A percentile compares a stretch with the other conserved stretches of the same genome.
phyloP scores from a whole-genome alignment of 2,329 filamentous ascomycete genomes.

The Emmonsiellopsis sp. region DNA sequence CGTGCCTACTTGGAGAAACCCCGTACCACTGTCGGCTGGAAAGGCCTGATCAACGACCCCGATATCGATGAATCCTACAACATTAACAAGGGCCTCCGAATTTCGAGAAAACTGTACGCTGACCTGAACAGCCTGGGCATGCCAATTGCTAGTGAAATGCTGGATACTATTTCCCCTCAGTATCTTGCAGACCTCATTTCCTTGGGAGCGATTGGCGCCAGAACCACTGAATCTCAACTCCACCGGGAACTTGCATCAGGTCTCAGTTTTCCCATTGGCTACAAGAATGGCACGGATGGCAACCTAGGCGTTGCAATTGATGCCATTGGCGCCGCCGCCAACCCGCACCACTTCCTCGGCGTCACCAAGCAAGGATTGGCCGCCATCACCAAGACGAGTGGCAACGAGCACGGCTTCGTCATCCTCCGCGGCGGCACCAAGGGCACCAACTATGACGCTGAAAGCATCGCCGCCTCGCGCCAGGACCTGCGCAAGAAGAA shows the following conservation, averaged over 20 bases:
- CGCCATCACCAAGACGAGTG: slow-evolving; percentile 83
- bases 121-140: slow-evolving; percentile 80
- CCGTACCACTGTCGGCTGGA: slow-evolving; percentile 96
- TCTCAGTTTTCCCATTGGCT: slow-evolving; percentile 93
- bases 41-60: slow-evolving; percentile 97
- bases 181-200: slow-evolving; percentile 95
- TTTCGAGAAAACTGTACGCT: slow-evolving; percentile 87
- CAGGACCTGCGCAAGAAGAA: slow-evolving; percentile 72
- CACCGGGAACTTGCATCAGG: slow-evolving; percentile 93
- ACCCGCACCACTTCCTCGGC: slow-evolving; percentile 87
- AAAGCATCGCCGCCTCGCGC: slow-evolving; percentile 69
- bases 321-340: slow-evolving; percentile 66
- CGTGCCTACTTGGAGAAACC: slow-evolving; percentile 98
- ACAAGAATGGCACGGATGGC: slow-evolving; percentile 98
- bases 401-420: slow-evolving; percentile 96
- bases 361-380: slow-evolving; percentile 96
- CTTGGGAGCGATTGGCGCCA: slow-evolving; percentile 86
- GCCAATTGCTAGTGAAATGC: slow-evolving; percentile 95
- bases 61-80: slow-evolving; percentile 95
- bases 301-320: slow-evolving; percentile 86
- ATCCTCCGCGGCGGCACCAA: slow-evolving; percentile 85
- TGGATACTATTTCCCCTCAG: slow-evolving; percentile 97
- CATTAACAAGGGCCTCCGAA: slow-evolving; percentile 95
- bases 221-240: slow-evolving; percentile 92
- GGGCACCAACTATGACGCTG: slow-evolving; percentile 88